These are phyloP conservation scores for Acrocalymma vagum DNA, from an alignment of 2,329 filamentous ascomycete species.

Conservation along the genomic window DNA sequence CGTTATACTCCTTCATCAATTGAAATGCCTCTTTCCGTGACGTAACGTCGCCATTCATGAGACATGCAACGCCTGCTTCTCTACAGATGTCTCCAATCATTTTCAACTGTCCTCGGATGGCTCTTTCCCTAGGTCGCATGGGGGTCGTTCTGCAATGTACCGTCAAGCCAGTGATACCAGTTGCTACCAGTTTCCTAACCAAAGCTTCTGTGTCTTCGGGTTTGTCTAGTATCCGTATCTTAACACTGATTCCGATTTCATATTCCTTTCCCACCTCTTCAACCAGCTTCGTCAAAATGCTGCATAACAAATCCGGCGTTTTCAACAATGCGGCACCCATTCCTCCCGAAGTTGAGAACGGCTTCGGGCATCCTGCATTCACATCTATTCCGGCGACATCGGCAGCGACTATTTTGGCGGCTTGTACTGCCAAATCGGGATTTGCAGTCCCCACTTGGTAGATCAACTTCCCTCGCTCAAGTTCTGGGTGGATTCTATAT, in stretches of 20 bases:
- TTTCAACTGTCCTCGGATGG: conserved; percentile 82
- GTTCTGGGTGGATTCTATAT: conserved; percentile 81
- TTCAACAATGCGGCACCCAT: conserved; percentile 94
- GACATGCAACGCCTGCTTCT: conserved; percentile 85
- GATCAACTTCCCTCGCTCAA: conserved; percentile 78
- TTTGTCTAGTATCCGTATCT: conserved; percentile 87
- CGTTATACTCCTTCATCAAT: conserved; percentile 80
- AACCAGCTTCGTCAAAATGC: conserved; percentile 85
- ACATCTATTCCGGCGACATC: conserved; percentile 96
- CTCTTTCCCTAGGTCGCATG: conserved; percentile 90
- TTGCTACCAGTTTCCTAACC: conserved; percentile 80
- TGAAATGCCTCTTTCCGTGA: conserved; percentile 74
- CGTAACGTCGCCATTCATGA: conserved; percentile 95
- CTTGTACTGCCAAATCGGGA: conserved; percentile 82
- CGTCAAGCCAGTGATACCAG: conserved; percentile 90
- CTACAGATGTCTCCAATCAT: conserved; percentile 86
- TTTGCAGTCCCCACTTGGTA: conserved; percentile 93
- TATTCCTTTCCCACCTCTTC: conserved; percentile 77
- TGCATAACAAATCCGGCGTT: conserved; percentile 82
- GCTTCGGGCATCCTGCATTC: conserved; percentile 97
- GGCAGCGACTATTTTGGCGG: conserved; percentile 81
- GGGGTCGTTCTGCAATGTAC: conserved; percentile 96
- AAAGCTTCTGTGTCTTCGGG: conserved; percentile 78
- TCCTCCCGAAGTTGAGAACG: conserved; percentile 90
- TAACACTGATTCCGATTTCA: conserved; percentile 94